Base-by-base conservation (phyloP, 139 green algal species). In the Coelastrella sp. region DNA sequence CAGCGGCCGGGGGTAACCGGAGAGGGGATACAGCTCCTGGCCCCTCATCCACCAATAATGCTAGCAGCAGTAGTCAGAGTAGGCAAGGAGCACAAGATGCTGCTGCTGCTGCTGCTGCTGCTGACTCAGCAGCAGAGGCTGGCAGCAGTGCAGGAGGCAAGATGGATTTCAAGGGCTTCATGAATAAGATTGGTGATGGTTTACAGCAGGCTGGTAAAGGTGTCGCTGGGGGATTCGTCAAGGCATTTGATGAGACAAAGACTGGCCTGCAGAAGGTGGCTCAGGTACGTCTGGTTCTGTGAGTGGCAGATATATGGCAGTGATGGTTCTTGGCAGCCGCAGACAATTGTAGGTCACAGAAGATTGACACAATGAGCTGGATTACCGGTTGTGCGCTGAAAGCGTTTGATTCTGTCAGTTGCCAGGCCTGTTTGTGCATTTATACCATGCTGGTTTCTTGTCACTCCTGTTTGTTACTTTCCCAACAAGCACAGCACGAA, bases 201-300 rank as follows among this genome's bases (percentile, higher is more conserved):
- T 82, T 89, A 7, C 84, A 82, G 54, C 32, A 58, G 10, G 84
- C 84, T 66, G 84, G 86, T 7, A 79, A 65, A 7, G 76, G 76
- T 0, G 73, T 90, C 23, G 74, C 86, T 22, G 23, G 54, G 5
- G 86, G 86, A 17, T 22, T 90, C 0, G 58, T 76, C 17, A 90
- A 74, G 57, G 86, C 86, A 0, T 23, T 90, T 57, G 86, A 90
- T 68, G 86, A 73, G 22, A 90, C 86, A 47, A 60, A 86, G 47
- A 85, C 79, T 7, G 86, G 86, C 8, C 64, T 90, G 76, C 86
- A 90, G 60, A 90, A 90, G 22, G 86, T 90, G 4, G 86, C 74
- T 23, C 86, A 90, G 76, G 86, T 90, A 47, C 32, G 32, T 0
- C 32, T 47, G 32, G 32, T 47, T 47, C 32, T 47, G 0, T 47